Base-by-base conservation (phyloP, 257 asterid genomes). In the Scutellaria barbata region DNA sequence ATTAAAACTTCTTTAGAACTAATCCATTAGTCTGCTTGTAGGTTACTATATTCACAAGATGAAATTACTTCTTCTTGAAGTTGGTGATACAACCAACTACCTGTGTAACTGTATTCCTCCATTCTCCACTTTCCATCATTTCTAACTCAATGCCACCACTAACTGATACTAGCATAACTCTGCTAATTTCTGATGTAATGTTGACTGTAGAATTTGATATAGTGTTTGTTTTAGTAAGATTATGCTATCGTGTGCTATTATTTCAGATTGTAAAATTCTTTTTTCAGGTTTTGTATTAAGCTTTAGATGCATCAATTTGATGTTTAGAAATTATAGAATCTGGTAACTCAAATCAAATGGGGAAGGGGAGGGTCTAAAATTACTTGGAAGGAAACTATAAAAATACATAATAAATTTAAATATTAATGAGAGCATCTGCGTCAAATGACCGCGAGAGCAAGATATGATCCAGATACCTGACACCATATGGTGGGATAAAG, bases 141-240 rank as follows among this genome's bases (percentile, higher is more conserved):
- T n/a, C 37, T 22, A 58, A 35, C 13, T 11, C 18, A 7, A 39
- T 47, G 60, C 48, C 54, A 48, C 60, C 60, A 58, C 41, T 59
- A 11, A 63, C 16, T 16, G 11, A 70, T 30, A 16, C 37, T 11
- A 54, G 46, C 14, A 71, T 45, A 46, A 35, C 41, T 25, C 13
- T 63, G 33, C 14, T 46, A 30, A 69, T 33, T 20, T 69, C 25
- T 40, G 55, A 40, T 9, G n/a, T 56, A 46, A 46, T 45, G 35
- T 30, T 4, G 56, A 12, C 14, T 45, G 41, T 42, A 6, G 13
- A 56, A 39, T 56, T 33, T 35, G 30, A 45, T 69, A n/a, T 42
- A 46, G 58, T 69, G 47, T 22, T 69, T 57, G 22, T 58, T n/a
- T 55, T 22, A 12, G 39, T 37, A 13, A 69, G 73, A 10, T 57